Percentiles rank a stretch among this genome's conserved stretches.
phyloP scores from a whole-genome alignment of 1,139 yeast genomes.

The Candida mesenterica region DNA sequence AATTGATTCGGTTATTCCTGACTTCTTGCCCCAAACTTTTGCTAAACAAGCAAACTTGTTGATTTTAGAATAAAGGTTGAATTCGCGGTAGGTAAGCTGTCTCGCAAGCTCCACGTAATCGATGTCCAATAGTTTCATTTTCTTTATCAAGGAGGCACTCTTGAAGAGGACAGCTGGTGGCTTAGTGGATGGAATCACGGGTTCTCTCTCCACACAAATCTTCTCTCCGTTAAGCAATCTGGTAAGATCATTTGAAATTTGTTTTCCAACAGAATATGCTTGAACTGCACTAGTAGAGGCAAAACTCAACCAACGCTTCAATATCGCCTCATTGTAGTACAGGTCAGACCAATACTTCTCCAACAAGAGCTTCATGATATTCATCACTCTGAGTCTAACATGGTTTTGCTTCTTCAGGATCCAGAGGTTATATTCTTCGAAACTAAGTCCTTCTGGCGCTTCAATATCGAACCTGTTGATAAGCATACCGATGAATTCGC shows the following conservation, averaged over 20 bases:
- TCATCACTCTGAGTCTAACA: constrained; percentile 66
- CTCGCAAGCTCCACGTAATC: constrained; percentile 79
- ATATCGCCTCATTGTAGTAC: constrained; percentile 50
- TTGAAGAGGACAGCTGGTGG: constrained; percentile 46
- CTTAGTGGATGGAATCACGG: constrained; percentile 27
- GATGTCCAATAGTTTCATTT: constrained; percentile 58
- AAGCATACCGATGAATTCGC: constrained; percentile 60
- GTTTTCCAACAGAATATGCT: constrained; percentile 36
- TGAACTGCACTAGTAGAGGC: constrained; percentile 49
- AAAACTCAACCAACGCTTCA: constrained; percentile 57
- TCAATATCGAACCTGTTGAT: constrained; percentile 66
- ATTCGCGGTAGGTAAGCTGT: constrained; percentile 81
- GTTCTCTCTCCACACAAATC: constrained; percentile 31
- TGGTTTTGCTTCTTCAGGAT: constrained; percentile 66
- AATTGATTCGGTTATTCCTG: constrained; percentile 55
- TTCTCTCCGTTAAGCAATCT: constrained; percentile 32
- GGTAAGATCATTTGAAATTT: constrained; percentile 25
- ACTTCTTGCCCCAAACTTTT: constrained; percentile 74
- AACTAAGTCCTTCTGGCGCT: constrained; percentile 87
- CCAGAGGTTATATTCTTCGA: constrained; percentile 84
- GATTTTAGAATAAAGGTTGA: constrained; percentile 63
- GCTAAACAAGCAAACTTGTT: constrained; percentile 74
- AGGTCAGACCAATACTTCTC: constrained; percentile 78
- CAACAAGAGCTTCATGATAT: constrained; percentile 67
- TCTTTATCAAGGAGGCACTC: constrained; percentile 34